A percentile compares a stretch with the other conserved stretches of the same genome.
Evolutionary conservation across 148 eudicot species (phyloP).

Genomic region (Cornus kousa): DNA sequence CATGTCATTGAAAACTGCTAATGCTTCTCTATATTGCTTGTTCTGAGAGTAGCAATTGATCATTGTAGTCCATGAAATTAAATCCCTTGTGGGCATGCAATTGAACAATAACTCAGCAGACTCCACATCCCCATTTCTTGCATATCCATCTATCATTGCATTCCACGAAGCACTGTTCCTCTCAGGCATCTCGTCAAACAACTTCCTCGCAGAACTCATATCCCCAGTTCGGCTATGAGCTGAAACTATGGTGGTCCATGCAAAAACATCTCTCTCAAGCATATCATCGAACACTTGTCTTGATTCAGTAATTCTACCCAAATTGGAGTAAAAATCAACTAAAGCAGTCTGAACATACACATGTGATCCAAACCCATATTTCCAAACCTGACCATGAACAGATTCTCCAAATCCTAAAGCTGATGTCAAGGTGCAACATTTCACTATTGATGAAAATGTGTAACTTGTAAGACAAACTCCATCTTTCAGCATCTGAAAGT

Average conservation of each 20-base stretch:
- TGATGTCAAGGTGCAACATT: slow-evolving; percentile 37
- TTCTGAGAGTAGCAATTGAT: slow-evolving; percentile 57
- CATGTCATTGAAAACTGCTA: slow-evolving; percentile 55
- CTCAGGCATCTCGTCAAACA: slow-evolving; percentile 68
- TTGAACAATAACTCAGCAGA: slow-evolving; percentile 41
- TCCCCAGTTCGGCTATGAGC: slow-evolving; percentile 50
- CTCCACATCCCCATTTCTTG: slow-evolving; percentile 50
- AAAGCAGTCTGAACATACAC: slow-evolving; percentile 62
- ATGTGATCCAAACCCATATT: slow-evolving; percentile 48
- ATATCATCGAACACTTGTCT: slow-evolving; percentile 66
- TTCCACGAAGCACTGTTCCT: slow-evolving; percentile 66
- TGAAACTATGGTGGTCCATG: slow-evolving; percentile 61
- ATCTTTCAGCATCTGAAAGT: slow-evolving; percentile 49
- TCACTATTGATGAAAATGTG: slow-evolving; percentile 60
- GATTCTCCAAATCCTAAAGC: slow-evolving; percentile 36
- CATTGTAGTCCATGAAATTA: slow-evolving; percentile 86
- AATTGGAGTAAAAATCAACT: slow-evolving; percentile 59
- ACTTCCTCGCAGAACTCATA: slow-evolving; percentile 41
- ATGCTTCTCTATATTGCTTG: slow-evolving; percentile 3
- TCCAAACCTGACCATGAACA: slow-evolving; percentile 66
- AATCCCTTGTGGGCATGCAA: slow-evolving; percentile 34
- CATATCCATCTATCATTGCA: slow-evolving; percentile 72
- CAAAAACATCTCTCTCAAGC: slow-evolving; percentile 60
- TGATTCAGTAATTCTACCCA: slow-evolving; percentile 37
- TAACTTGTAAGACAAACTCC: slow-evolving; percentile 49